Evolutionary conservation across 495 filamentous ascomycete genomes (phyloP).

Genomic region (Thermochaetoides thermophila): DNA sequence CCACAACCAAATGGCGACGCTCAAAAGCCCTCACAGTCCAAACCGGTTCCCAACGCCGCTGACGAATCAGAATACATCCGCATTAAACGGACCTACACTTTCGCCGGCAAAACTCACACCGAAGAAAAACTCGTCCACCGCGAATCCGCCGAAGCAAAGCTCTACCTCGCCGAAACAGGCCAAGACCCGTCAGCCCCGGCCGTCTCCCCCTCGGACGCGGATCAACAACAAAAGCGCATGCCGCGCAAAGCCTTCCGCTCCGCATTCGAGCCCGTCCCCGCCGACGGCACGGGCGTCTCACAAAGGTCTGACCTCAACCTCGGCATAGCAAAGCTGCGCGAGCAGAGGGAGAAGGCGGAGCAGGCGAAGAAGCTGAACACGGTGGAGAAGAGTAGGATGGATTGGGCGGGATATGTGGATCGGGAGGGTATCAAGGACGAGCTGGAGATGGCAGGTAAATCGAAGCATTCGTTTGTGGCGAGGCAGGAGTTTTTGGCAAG

Average conservation of each 20-base stretch:
- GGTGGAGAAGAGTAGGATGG: constrained; percentile 84
- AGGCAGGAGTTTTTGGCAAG: constrained; percentile 81
- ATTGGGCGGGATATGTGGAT: constrained; percentile 92
- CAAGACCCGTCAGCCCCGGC: constrained; percentile 8
- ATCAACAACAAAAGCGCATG: constrained; percentile 46
- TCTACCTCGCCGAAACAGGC: constrained; percentile 45
- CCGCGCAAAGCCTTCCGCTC: constrained; percentile 58
- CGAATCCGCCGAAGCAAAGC: constrained; percentile 66
- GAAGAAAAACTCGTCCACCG: constrained; percentile 69
- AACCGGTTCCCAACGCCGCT: constrained; percentile 6
- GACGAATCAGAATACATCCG: constrained; percentile 42
- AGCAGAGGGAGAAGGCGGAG: constrained; percentile 27
- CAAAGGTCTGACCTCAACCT: constrained; percentile 37
- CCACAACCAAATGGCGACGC: constrained; percentile 5
- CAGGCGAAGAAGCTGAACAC: constrained; percentile 81
- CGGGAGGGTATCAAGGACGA: constrained; percentile 85
- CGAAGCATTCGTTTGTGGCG: constrained; percentile 66
- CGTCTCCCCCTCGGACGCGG: constrained; percentile 11
- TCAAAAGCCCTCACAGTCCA: constrained; percentile 8
- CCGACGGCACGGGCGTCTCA: constrained; percentile 18
- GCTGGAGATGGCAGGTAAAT: constrained; percentile 67
- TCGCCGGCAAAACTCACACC: constrained; percentile 73
- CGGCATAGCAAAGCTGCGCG: constrained; percentile 25
- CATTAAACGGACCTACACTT: constrained; percentile 80
- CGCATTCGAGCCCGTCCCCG: constrained; percentile 59